phyloP scores from a whole-genome alignment of 2,329 filamentous ascomycete genomes.

The Fusarium sp. region DNA sequence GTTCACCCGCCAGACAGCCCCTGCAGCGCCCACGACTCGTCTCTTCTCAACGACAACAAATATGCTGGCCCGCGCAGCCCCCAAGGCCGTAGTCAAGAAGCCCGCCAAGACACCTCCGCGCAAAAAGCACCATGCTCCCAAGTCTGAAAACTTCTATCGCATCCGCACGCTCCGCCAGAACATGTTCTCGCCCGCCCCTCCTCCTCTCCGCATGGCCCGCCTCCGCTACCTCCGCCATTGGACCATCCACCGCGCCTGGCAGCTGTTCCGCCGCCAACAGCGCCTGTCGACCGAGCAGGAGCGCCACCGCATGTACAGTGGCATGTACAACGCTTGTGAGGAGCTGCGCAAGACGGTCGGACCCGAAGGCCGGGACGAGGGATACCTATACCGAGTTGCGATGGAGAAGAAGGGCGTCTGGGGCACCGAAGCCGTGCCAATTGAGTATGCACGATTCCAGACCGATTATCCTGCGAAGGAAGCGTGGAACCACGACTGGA shows the following conservation, averaged over 20 bases:
- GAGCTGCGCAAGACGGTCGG: slow-evolving; percentile 77
- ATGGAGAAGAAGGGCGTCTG: slow-evolving; percentile 94
- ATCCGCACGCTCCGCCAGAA: slow-evolving; percentile 63
- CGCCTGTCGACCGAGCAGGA: slow-evolving; percentile 76
- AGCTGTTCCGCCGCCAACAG: slow-evolving; percentile 81
- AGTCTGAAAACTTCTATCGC: slow-evolving; percentile 59
- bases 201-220: slow-evolving; percentile 89
- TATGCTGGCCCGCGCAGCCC: slow-evolving; percentile 50
- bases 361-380: slow-evolving; percentile 71
- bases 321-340: slow-evolving; percentile 90
- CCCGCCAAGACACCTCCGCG: slow-evolving; percentile 45
- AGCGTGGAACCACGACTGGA: slow-evolving; percentile 97
- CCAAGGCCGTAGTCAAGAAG: slow-evolving; percentile 46
- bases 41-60: slow-evolving; percentile 54
- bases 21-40: slow-evolving; percentile 37
- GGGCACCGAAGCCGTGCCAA: slow-evolving; percentile 80
- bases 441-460: slow-evolving; percentile 91
- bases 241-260: slow-evolving; percentile 98
- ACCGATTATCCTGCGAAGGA: slow-evolving; percentile 84
- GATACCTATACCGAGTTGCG: slow-evolving; percentile 86
- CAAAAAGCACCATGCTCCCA: slow-evolving; percentile 49
- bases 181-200: slow-evolving; percentile 67
- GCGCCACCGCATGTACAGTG: slow-evolving; percentile 84
- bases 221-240: slow-evolving; percentile 93
- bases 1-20: slow-evolving; percentile 45